Evolutionary conservation across 257 asterid genomes (phyloP).

Genomic region (Anisodus acutangulus): DNA sequence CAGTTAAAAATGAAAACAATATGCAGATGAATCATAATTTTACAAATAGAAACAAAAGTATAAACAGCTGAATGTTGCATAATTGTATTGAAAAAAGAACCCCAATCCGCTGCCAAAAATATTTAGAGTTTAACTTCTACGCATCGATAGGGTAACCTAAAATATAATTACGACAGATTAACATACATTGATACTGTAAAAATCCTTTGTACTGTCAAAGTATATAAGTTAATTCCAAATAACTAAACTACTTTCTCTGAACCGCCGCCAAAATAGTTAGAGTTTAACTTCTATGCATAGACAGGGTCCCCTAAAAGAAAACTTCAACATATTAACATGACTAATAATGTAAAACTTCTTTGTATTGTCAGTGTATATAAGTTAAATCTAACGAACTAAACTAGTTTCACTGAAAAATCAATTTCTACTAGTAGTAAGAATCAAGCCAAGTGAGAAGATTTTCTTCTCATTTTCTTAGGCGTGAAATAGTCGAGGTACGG

Average conservation of each 20-base stretch:
- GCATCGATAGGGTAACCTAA: not conserved
- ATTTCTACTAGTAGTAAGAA: not conserved
- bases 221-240: not conserved
- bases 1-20: not conserved
- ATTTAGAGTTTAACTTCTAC: not conserved
- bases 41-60: not conserved
- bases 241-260: not conserved
- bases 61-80: too few species aligned
- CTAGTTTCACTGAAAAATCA: not conserved
- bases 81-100: too few species aligned
- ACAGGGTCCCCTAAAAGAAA: too few species aligned
- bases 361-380: not conserved
- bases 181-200: conserved; percentile 13
- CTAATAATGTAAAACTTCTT: not conserved
- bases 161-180: not conserved
- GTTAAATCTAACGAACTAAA: not conserved
- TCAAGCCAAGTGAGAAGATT: not conserved
- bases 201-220: not conserved
- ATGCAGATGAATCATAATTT: not conserved
- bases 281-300: too few species aligned
- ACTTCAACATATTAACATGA: too few species aligned
- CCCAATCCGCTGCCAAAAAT: too few species aligned
- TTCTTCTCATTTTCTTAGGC: too few species aligned
- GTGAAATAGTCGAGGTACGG: not conserved
- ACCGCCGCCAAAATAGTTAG: too few species aligned